phyloP scores from a whole-genome alignment of 306 rosid species.

The Aeschynomene evenia region DNA sequence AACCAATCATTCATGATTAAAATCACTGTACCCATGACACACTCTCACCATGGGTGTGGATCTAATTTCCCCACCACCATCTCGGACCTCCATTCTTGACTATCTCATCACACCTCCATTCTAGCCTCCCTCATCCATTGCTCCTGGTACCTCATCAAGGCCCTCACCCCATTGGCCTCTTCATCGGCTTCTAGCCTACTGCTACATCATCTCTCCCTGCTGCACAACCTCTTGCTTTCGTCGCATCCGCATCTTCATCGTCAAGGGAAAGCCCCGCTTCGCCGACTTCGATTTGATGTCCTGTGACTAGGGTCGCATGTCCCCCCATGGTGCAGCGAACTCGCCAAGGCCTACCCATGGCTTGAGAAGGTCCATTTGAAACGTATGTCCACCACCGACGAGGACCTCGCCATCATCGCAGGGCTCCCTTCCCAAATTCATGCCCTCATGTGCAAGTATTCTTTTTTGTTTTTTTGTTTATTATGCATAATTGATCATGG shows the following conservation, averaged over 20 bases:
- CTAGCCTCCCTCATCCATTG: slow-evolving; percentile 96
- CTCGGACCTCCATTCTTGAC: too few relatives aligned
- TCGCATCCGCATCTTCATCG: slow-evolving; percentile 52
- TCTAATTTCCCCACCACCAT: too few relatives aligned
- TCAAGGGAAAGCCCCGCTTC: slow-evolving; percentile 86
- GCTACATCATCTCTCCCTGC: slow-evolving; percentile 69
- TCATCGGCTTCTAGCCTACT: slow-evolving; percentile 90
- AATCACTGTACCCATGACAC: too few relatives aligned
- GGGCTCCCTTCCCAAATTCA: slow-evolving; percentile 50
- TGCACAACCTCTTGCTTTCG: slow-evolving; percentile 62
- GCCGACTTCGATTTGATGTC: slow-evolving; percentile 94
- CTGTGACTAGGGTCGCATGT: slow-evolving; percentile 70
- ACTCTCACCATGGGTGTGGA: too few relatives aligned
- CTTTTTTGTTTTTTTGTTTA: too few relatives aligned
- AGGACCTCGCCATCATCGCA: slow-evolving; percentile 57
- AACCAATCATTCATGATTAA: too few relatives aligned
- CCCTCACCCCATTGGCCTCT: slow-evolving; percentile 91
- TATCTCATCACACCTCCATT: too few relatives aligned
- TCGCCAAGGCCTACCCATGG: slow-evolving; percentile 75
- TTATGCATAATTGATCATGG: too few relatives aligned
- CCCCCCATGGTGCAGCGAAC: slow-evolving; percentile 59
- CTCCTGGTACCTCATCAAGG: slow-evolving; percentile 87
- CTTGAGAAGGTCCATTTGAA: slow-evolving; percentile 73
- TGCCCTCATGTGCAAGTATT: slow-evolving; percentile 65
- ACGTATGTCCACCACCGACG: too few relatives aligned